Evolutionary conservation across 805 yeast species (phyloP).

Genomic region (Wickerhamomyces alni): DNA sequence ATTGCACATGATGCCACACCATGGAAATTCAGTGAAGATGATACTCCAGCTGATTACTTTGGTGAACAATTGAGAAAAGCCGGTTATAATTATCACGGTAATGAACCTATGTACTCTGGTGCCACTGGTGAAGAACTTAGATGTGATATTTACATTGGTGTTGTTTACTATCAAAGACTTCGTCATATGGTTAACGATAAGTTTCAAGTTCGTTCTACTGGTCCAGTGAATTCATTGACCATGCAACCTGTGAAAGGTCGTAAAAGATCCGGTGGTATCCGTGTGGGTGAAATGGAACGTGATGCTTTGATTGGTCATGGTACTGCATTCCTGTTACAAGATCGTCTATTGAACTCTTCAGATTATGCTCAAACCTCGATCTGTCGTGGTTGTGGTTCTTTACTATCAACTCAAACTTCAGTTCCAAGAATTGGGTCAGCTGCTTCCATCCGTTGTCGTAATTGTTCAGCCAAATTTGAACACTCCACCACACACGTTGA

Average conservation of each 20-base stretch:
- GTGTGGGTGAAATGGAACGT: slow-evolving; percentile 99
- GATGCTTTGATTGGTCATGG: slow-evolving; percentile 99
- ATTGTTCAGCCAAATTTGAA: slow-evolving; percentile 75
- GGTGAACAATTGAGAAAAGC: slow-evolving; percentile 86
- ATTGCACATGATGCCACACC: slow-evolving; percentile 97
- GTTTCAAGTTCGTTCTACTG: slow-evolving; percentile 98
- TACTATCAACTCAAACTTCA: slow-evolving; percentile 81
- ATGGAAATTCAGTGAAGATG: slow-evolving; percentile 85
- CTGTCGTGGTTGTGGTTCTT: slow-evolving; percentile 91
- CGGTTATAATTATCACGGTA: slow-evolving; percentile 96
- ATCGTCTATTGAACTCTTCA: slow-evolving; percentile 88
- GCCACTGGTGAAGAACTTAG: slow-evolving; percentile 96
- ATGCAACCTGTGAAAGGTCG: slow-evolving; percentile 99
- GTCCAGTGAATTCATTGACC: slow-evolving; percentile 93
- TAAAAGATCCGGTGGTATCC: slow-evolving; percentile 98
- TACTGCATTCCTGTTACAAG: slow-evolving; percentile 90
- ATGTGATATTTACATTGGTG: slow-evolving; percentile 94
- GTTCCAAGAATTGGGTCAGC: slow-evolving; percentile 86
- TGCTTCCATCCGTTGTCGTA: slow-evolving; percentile 79
- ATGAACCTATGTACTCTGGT: slow-evolving; percentile 98
- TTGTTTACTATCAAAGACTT: slow-evolving; percentile 95
- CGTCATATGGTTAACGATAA: slow-evolving; percentile 99
- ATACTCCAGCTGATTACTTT: slow-evolving; percentile 95
- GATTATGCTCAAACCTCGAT: slow-evolving; percentile 90
- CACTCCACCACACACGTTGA: slow-evolving; percentile 47